Evolutionary conservation across 768 basidiomycete species (phyloP), one percentile per base, ranked within the genome.

Genomic region (Royoungia palumana): DNA sequence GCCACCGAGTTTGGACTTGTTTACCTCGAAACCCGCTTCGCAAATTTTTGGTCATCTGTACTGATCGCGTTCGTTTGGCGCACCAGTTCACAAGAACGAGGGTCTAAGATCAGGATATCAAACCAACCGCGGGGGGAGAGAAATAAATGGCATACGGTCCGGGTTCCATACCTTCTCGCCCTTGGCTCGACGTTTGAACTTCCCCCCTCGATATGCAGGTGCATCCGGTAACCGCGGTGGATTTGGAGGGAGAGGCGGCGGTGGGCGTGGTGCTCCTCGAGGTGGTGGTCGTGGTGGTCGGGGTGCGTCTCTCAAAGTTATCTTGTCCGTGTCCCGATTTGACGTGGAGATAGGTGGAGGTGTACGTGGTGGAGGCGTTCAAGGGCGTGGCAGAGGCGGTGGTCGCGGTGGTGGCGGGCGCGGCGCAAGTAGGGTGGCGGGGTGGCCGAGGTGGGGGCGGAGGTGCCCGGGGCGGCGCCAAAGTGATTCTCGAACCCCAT

Each of bases 401-500:
- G 70, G 50, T 35, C 64, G 70, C 19, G 71, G 55, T 25, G 61
- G 77, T 3, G 70, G 75, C n/a, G 70, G 76, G 79, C 32, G 71
- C 74, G 30, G 63, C 69, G 16, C 70, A 78, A 21, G 73, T 77
- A 16, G 73, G 75, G 14, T 68, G 75, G 3, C 73, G 78, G 6
- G 79, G 81, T n/a, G 70, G 79, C 13, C 65, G 83, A 1, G 84
- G 85, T 6, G 84, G 79, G 11, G 68, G 83, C 12, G 84, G 88
- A 4, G 90, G 91, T 11, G 83, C 80, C 4, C 78, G 70, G 56
- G 94, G 94, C 20, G 93, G 92, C 2, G 74, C 92, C 32, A 92
- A 88, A 58, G 92, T 93, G 44, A 82, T 95, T 56, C 75, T 99
- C 54, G 94, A 98, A 69, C 94, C 95, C 0, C 96, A 99, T 75